A percentile compares a stretch with the other conserved stretches of the same genome.
Conservation (phyloP, 139 green algal genomes). For the Edaphochlamys debaryana region DNA sequence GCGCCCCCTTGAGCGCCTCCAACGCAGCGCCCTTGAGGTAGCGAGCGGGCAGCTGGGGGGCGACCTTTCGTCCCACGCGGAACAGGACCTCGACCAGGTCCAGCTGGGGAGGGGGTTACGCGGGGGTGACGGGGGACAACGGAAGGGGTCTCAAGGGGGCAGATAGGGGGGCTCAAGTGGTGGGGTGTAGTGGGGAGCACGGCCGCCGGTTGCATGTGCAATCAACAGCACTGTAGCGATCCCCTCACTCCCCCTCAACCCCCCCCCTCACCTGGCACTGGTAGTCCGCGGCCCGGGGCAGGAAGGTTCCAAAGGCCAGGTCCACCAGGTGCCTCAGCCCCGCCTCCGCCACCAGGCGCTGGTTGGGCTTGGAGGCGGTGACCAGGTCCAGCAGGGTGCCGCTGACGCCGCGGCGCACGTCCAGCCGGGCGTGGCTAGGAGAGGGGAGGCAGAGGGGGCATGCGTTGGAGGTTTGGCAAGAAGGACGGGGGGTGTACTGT, state of each 20-base stretch:
- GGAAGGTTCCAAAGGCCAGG: not conserved
- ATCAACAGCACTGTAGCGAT: too few relatives aligned
- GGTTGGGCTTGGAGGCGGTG: not conserved
- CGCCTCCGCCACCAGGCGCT: not conserved
- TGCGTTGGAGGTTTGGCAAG: too few relatives aligned
- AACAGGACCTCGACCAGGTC: conserved; percentile 33
- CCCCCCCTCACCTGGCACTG: not conserved
- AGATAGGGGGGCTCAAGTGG: too few relatives aligned
- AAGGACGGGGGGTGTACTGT: too few relatives aligned
- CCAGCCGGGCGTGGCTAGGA: conserved; percentile 8
- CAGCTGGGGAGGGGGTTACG: conserved; percentile 3
- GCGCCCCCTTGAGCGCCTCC: not conserved
- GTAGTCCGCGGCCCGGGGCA: not conserved
- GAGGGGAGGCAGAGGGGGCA: too few relatives aligned
- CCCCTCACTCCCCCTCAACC: too few relatives aligned
- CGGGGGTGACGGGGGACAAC: too few relatives aligned
- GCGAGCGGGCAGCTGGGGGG: not conserved
- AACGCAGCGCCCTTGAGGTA: not conserved
- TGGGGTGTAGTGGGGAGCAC: too few relatives aligned
- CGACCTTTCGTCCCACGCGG: not conserved
- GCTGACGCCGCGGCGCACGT: not conserved
- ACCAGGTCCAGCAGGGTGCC: conserved; percentile 13
- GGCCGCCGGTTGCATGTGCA: too few relatives aligned
- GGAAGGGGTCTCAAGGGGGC: too few relatives aligned
- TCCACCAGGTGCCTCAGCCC: not conserved